phyloP scores from a whole-genome alignment of 2,329 filamentous ascomycete genomes.

The Claviceps lovelessii region DNA sequence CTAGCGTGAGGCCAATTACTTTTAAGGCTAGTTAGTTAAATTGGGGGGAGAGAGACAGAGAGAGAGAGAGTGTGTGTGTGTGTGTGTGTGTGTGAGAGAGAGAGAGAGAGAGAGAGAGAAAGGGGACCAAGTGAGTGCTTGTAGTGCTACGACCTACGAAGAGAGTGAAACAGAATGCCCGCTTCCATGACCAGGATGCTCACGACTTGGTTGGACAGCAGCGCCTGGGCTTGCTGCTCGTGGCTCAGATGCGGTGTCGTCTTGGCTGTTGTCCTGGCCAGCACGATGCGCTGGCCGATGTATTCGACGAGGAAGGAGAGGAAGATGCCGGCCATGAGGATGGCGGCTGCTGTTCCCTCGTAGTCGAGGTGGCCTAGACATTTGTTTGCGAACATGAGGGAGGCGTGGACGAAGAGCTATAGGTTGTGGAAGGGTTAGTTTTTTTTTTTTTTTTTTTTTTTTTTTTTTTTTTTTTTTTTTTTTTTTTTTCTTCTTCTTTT shows the following conservation, averaged over 20 bases:
- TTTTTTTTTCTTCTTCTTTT: too few species aligned
- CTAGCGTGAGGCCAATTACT: constrained; percentile 44
- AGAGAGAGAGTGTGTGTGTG: too few species aligned
- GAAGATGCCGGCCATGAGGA: constrained; percentile 62
- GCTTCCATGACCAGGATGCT: constrained; percentile 57
- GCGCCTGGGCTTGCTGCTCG: constrained; percentile 12
- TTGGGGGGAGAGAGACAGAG: not conserved
- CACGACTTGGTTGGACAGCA: constrained; percentile 33
- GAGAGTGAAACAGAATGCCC: constrained; percentile 62
- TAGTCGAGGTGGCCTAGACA: constrained; percentile 54
- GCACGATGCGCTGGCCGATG: constrained; percentile 44
- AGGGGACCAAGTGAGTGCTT: too few species aligned
- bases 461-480: not conserved
- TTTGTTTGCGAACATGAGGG: constrained; percentile 56
- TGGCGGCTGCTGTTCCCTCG: constrained; percentile 53
- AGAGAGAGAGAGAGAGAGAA: not conserved
- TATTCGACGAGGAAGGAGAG: constrained; percentile 61
- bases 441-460: not conserved
- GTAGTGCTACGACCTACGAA: constrained; percentile 30
- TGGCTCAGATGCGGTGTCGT: constrained; percentile 12
- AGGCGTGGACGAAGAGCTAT: constrained; percentile 59
- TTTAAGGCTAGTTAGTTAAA: not conserved
- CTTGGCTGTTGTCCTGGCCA: constrained; percentile 15
- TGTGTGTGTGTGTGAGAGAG: too few species aligned
- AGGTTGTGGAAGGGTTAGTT: not conserved